These are phyloP conservation scores for Penicillium lagena DNA, from an alignment of 495 filamentous ascomycete genomes.

Conservation along the genomic window DNA sequence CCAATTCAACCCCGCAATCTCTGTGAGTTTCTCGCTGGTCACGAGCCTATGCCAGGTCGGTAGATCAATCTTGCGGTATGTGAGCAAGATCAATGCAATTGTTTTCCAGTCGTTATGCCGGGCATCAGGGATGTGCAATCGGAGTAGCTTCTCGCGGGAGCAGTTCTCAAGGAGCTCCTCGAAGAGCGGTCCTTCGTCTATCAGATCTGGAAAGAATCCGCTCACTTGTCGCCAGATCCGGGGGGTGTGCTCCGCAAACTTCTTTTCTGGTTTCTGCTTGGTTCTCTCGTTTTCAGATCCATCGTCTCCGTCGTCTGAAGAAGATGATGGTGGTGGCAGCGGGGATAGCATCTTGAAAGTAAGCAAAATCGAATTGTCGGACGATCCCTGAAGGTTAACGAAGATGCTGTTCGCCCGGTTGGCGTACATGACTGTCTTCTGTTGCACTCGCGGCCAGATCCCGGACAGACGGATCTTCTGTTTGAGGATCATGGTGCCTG, in stretches of 20 bases:
- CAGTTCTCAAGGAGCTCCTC: constrained; percentile 8
- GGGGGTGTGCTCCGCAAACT: too few relatives aligned
- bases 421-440: constrained; percentile 6
- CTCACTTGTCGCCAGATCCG: background rate
- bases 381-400: constrained; percentile 21
- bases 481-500: constrained; percentile 12
- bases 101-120: constrained; percentile 22
- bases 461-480: constrained; percentile 12
- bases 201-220: constrained; percentile 8
- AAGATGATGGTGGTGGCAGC: background rate
- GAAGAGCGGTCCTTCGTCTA: constrained; percentile 12
- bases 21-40: background rate
- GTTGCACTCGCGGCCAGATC: background rate
- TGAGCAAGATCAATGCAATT: constrained; percentile 23
- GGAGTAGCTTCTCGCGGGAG: constrained; percentile 11
- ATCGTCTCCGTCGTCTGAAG: too few relatives aligned
- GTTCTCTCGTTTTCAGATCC: too few relatives aligned
- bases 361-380: constrained; percentile 21
- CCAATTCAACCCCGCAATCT: constrained; percentile 23
- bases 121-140: constrained; percentile 15
- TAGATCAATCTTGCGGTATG: constrained; percentile 17
- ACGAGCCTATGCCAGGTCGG: constrained; percentile 18
- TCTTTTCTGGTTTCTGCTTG: too few relatives aligned
- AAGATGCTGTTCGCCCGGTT: constrained; percentile 13
- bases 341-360: constrained; percentile 2